These are phyloP conservation scores for Nannizzia gypsea DNA, from an alignment of 2,329 filamentous ascomycete species.

Conservation along the genomic window DNA sequence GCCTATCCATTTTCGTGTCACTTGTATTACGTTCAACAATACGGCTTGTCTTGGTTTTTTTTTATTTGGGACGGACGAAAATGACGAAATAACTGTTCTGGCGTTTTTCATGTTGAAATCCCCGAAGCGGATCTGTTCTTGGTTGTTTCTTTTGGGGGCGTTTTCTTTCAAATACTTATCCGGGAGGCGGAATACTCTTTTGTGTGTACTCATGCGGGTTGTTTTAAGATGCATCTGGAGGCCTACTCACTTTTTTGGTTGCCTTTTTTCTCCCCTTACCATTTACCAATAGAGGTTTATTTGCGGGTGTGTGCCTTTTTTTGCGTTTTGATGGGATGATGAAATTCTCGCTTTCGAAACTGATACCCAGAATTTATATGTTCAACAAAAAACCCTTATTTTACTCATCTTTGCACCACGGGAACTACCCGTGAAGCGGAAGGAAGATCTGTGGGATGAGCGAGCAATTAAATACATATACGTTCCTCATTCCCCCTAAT, in stretches of 20 bases:
- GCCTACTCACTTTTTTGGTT: neutral
- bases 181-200: slow-evolving; percentile 1
- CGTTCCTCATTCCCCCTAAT: neutral
- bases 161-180: neutral
- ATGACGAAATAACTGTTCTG: neutral
- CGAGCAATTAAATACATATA: neutral
- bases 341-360: neutral
- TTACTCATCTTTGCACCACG: neutral
- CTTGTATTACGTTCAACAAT: neutral
- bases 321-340: neutral
- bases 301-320: neutral
- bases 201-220: neutral
- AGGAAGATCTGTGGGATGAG: neutral
- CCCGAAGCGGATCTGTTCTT: neutral
- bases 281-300: slow-evolving; percentile 1
- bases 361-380: neutral
- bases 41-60: neutral
- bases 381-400: neutral
- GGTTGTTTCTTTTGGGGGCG: neutral
- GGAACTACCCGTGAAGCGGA: neutral
- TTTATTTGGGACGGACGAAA: neutral
- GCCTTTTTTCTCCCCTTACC: neutral
- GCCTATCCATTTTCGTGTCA: neutral
- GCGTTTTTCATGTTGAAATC: neutral
- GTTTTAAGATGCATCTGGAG: slow-evolving; percentile 2